Base-by-base conservation (phyloP, 169 alveolate genomes). In the Plasmodium falciparum region DNA sequence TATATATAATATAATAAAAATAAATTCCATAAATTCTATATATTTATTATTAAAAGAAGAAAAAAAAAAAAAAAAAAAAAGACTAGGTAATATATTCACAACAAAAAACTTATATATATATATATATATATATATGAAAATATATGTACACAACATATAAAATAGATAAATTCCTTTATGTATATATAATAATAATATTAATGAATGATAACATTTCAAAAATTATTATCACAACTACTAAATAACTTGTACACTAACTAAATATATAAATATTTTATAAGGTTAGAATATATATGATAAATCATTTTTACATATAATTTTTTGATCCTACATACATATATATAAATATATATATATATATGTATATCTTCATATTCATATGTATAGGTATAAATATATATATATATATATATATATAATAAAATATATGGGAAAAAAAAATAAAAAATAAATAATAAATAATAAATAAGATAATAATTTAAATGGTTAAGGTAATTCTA, bases 161-260 rank as follows among this genome's bases (percentile, higher is more conserved):
- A 66, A 66, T 26, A 7, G 45, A 62, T 62, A 24, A 17, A 17
- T 13, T 24, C 29, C 13, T 59, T 59, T 62, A 22, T 39, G 47
- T 39, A 39, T 39, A 39, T 39, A 39, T 39, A 22, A 62, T 22
- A 20, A 62, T 11, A 62, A 17, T 17, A 22, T 12, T 62, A 24
- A 62, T 12, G 20, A 24, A 62, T 62, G 71, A 62, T 67, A 58
- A 56, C 15, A 78, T 50, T 70, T 78, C 74, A 74, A 74, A 61
- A 74, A 61, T 74, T 74, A 39, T 62, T 45, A 74, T 74, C 71
- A 61, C 73, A 74, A 50, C 88, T 74, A 59, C 15, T 61, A 43
- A 61, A 59, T 61, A 74, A 74, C 88, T 74, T 74, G 88, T 74
- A 52, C 63, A 59, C 29, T 59, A 43, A 59, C 61, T 74, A 74